Base-by-base conservation (phyloP, 2,329 filamentous ascomycete species). In the Alternaria sp. region DNA sequence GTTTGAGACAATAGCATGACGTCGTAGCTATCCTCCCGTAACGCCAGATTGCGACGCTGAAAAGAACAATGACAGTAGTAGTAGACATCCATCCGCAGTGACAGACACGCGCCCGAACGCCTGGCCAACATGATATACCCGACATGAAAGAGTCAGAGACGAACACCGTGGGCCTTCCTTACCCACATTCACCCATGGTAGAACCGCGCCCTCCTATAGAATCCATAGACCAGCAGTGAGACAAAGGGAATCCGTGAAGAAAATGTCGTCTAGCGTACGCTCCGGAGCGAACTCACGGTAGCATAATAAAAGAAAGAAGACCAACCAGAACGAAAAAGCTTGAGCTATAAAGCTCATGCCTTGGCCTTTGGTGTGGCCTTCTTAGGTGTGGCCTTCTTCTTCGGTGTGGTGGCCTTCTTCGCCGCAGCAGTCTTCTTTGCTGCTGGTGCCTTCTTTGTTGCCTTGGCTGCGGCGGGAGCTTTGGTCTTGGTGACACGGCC, bases 401-500 rank as follows among this genome's bases (percentile, higher is more conserved):
- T 86, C 60, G 83, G 71, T 7, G 82, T 74, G 16, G 79, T 74
- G 10, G 79, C 76, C 75, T 83, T 83, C 73, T 77, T 84, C 75
- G 67, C 54, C 10, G 73, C 61, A 25, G 70, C 66, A 16, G 81
- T 76, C 68, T 75, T 76, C 72, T 77, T 78, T 64, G 69, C 78
- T 65, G 59, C 77, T 5, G 79, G 74, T 20, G 76, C 77, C 76
- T 83, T 83, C 59, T 64, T 68, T 3, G 62, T 53, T 18, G 56
- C 57, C 57, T 64, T 70, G 43, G 71, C 51, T 48, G 64, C 68
- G 62, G 67, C 68, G 62, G 76, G 84, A 59, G 83, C 81, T 38
- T 84, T 82, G 25, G 85, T 83, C 88, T 95, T 96, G 72, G 90
- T 88, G 72, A 96, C 90, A 70, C 93, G 90, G 50, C 93, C 92